Evolutionary conservation across 805 yeast genomes (phyloP).

Genomic region (Grigorovia humatica): DNA sequence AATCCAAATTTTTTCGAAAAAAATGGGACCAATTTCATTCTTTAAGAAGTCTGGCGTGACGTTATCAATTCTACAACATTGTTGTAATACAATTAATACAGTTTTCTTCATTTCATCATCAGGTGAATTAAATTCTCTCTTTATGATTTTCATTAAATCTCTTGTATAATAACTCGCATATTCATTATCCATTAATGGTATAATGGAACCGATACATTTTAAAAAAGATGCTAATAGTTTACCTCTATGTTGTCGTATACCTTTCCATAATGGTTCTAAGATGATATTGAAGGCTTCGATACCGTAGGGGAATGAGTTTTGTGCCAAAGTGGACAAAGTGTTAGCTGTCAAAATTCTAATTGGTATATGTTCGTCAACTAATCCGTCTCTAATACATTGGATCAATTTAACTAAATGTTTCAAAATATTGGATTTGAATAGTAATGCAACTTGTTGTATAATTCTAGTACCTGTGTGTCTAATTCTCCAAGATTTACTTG

Average conservation of each 20-base stretch:
- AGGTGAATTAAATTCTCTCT: conserved; percentile 67
- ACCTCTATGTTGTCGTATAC: conserved; percentile 69
- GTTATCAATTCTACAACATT: conserved; percentile 52
- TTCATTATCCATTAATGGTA: conserved; percentile 82
- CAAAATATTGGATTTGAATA: conserved; percentile 60
- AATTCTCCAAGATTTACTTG: conserved; percentile 71
- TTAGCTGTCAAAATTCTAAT: conserved; percentile 63
- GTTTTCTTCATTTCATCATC: conserved; percentile 82
- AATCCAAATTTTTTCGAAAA: conserved; percentile 70
- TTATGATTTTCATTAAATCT: conserved; percentile 56
- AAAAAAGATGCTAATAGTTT: conserved; percentile 64
- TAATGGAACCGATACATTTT: conserved; percentile 64
- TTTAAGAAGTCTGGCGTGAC: conserved; percentile 41
- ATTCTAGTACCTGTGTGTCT: conserved; percentile 74
- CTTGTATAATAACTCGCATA: conserved; percentile 67
- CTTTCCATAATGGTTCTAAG: conserved; percentile 72
- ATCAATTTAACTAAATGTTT: conserved; percentile 65
- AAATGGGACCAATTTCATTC: conserved; percentile 46
- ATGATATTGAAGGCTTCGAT: conserved; percentile 72
- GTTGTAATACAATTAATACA: conserved; percentile 56
- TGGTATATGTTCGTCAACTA: conserved; percentile 57
- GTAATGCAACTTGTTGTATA: conserved; percentile 62
- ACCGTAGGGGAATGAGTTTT: conserved; percentile 78
- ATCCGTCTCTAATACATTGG: conserved; percentile 44
- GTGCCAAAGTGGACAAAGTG: conserved; percentile 67